These are phyloP conservation scores for Calvatia gigantea DNA, from an alignment of 768 basidiomycete species.

Conservation along the genomic window DNA sequence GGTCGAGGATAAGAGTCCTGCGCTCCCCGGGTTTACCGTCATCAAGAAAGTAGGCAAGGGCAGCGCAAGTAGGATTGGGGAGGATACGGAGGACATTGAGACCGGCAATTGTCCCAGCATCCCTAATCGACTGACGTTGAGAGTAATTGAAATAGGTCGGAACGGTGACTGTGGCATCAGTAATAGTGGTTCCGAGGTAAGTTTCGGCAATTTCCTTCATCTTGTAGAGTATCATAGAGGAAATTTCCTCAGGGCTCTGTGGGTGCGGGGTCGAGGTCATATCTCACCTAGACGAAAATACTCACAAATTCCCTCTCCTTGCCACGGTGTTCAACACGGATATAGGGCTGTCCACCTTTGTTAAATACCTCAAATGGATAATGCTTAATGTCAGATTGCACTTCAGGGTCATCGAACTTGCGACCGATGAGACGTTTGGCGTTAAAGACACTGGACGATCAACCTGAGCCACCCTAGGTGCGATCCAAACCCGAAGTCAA, in stretches of 20 bases:
- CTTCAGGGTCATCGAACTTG: slow-evolving; percentile 82
- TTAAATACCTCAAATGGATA: slow-evolving; percentile 92
- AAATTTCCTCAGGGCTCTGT: slow-evolving; percentile 94
- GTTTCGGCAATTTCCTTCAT: slow-evolving; percentile 99
- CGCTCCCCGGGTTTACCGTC: slow-evolving; percentile 88
- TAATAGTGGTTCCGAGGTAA: slow-evolving; percentile 81
- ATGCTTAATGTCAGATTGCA: slow-evolving; percentile 82
- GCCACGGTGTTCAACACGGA: slow-evolving; percentile 87
- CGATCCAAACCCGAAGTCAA: background rate
- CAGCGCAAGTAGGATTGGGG: slow-evolving; percentile 98
- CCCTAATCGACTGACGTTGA: slow-evolving; percentile 97
- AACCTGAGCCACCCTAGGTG: slow-evolving; percentile 2
- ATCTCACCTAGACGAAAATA: slow-evolving; percentile 13
- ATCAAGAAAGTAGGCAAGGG: slow-evolving; percentile 98
- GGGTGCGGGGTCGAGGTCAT: slow-evolving; percentile 12
- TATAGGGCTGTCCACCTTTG: slow-evolving; percentile 85
- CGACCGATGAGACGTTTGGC: slow-evolving; percentile 98
- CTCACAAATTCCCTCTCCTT: slow-evolving; percentile 92
- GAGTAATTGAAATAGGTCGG: slow-evolving; percentile 99
- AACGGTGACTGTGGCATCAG: slow-evolving; percentile 92
- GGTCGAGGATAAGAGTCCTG: slow-evolving; percentile 97
- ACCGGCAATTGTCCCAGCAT: slow-evolving; percentile 92
- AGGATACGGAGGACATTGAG: slow-evolving; percentile 97
- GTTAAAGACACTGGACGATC: slow-evolving; percentile 76
- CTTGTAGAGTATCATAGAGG: slow-evolving; percentile 95